Conservation (phyloP, 2,329 filamentous ascomycete genomes). For the Diaporthe sp. region DNA sequence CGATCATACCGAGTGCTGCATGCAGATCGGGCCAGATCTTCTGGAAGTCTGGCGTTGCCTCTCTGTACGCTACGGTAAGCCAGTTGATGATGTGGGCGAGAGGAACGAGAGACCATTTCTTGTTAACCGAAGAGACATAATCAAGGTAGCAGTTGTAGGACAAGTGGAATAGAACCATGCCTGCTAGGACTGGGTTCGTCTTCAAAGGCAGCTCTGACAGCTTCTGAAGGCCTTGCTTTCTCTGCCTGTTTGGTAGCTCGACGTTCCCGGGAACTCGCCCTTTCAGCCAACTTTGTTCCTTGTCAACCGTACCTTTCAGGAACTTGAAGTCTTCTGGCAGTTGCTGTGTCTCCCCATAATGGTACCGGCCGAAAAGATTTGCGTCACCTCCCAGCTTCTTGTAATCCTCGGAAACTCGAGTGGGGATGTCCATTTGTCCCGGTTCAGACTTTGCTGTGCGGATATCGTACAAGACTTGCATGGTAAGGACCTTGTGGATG, state of each 20-base stretch:
- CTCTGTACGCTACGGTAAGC: neutral
- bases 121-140: neutral
- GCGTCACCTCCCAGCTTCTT: neutral
- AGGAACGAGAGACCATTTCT: neutral
- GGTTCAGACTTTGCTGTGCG: neutral
- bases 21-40: neutral
- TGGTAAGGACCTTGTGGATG: neutral
- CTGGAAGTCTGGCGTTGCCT: neutral
- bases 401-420: neutral
- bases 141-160: neutral
- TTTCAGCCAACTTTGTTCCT: neutral
- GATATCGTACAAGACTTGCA: constrained; percentile 1
- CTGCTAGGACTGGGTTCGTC: neutral
- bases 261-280: neutral
- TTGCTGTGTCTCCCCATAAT: neutral
- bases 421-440: neutral
- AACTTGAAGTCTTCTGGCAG: too few relatives aligned
- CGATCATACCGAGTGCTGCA: neutral
- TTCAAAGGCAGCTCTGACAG: neutral
- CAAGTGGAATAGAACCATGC: neutral
- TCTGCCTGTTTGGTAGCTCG: too few relatives aligned
- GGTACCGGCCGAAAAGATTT: too few relatives aligned
- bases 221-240: neutral
- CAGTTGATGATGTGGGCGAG: neutral
- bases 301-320: neutral